These are phyloP conservation scores for Trypanosoma vivax DNA, from an alignment of 208 protist genomes.

Conservation along the genomic window DNA sequence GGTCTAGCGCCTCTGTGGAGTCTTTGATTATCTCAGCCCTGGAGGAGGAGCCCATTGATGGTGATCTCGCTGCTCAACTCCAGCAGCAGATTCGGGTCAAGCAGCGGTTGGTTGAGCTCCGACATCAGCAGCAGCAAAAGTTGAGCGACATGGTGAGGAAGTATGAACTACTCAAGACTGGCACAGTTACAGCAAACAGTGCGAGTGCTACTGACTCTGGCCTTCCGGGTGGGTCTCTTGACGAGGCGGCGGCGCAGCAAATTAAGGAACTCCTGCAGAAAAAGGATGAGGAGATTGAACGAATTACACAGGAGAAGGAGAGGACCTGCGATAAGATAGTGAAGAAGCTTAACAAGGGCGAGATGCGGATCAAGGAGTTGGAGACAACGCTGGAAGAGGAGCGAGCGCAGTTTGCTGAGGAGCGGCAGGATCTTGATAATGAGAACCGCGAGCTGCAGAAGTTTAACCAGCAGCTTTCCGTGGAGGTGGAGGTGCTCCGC, in stretches of 20 bases:
- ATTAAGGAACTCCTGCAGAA: slow-evolving; percentile 71
- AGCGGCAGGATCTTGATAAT: slow-evolving; percentile 54
- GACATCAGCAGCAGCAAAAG: slow-evolving; percentile 77
- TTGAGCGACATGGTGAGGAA: slow-evolving; percentile 82
- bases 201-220: background rate
- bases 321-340: slow-evolving; percentile 84
- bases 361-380: slow-evolving; percentile 69
- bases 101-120: slow-evolving; percentile 76
- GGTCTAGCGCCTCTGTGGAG: slow-evolving; percentile 18
- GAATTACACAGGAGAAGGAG: slow-evolving; percentile 64
- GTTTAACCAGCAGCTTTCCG: slow-evolving; percentile 78
- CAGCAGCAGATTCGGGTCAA: slow-evolving; percentile 87
- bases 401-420: slow-evolving; percentile 66
- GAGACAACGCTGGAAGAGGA: slow-evolving; percentile 75
- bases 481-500: slow-evolving; percentile 76
- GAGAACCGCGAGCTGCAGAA: slow-evolving; percentile 58
- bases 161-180: slow-evolving; percentile 85
- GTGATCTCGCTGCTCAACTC: slow-evolving; percentile 65
- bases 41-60: slow-evolving; percentile 61
- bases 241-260: slow-evolving; percentile 59
- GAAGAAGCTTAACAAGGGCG: slow-evolving; percentile 86
- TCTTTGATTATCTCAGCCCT: slow-evolving; percentile 67
- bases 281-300: slow-evolving; percentile 85
- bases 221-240: slow-evolving; percentile 17
- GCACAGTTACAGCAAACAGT: slow-evolving; percentile 48